Base-by-base conservation (phyloP, 345 rosid species). In the Bruguiera sexangula region DNA sequence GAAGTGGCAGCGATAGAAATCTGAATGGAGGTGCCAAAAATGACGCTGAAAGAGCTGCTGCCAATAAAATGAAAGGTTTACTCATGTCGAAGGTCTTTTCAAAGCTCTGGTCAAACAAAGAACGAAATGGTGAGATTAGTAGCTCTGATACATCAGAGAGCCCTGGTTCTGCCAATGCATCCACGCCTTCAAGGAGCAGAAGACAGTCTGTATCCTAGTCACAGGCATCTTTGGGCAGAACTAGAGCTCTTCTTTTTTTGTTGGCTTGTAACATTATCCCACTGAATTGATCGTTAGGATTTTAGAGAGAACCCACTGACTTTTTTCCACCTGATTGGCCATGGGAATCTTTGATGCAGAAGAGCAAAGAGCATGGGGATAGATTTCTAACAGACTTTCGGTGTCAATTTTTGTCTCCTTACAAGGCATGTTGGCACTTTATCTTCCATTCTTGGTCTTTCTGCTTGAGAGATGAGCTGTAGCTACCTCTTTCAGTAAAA, bases 131-230 rank as follows among this genome's bases (percentile, higher is more conserved):
- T 46, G 93, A 88, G 54, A 81, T 85, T 53, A 90, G 86, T 68
- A 84, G 92, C 72, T 81, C 90, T 0, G 96, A 90, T 66, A 85
- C 91, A 18, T 76, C 79, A 1, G 78, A 58, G 36, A 70, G 79
- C 61, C 79, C 83, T 2, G 87, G 90, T 20, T 90, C 96, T 6
- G 75, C 79, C 6, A 77, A 70, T 29, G 89, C 86, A 1, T 91
- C 89, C 0, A 88, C 91, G 19, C 91, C 88, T 11, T 85, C 96
- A n/a, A 85, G 88, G 73, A 86, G 85, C 80, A 69, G 88, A 80
- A 88, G 89, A 75, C 86, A 82, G 43, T 88, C 85, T 1, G 67
- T 81, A 22, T 86, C 93, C 26, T 82, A 81, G 78, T 30, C 18
- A 3, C 16, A 18, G 22, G 29, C 54, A 16, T 18, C 34, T 18